Base-by-base conservation (phyloP, 2,329 filamentous ascomycete genomes). In the Lachnellula cervina region DNA sequence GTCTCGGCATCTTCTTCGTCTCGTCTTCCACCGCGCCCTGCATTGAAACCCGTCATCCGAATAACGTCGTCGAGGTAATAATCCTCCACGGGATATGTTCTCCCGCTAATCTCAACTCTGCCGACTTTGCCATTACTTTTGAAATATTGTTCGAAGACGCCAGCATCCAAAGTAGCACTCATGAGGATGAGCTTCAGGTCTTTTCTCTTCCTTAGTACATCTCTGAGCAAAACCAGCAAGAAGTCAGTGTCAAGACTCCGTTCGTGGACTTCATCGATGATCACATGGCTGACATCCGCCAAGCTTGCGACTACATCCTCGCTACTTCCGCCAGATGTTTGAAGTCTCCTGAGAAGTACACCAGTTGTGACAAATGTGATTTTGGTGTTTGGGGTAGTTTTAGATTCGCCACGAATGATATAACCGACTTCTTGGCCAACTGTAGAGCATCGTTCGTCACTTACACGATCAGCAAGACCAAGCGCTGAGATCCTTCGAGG, bases 251-350 rank as follows among this genome's bases (percentile, higher is more conserved):
- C 94, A 9, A 99, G 77, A 72, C 90, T 96, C 53, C 93, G 84
- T 72, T 99, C 93, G 74, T 99, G 93, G 3, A 97, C 93, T 72
- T 99, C 93, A 69, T 99, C 93, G 45, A 97, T 91, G 17, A 97
- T 88, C 7, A 99, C 84, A 69, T 99, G 94, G 63, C 89, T 97
- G 59, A 99, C 87, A 71, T 97, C 90, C 5, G 89, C 88, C 47
- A 99, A 73, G 40, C 91, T 90, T 19, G 87, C 82, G 51, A 89
- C 81, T 1, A 96, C 85, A 67, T 96, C 90, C 23, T 92, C 87
- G 13, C 87, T 83, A 32, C 83, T 81, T 5, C 89, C 89, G 49
- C 90, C 90, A 4, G 90, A 92, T 0, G 89, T 94, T 72, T 99
- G 94, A n/a, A 99, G 78, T 13, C 92, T 85, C 59, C 94, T 80